A percentile compares a stretch with the other conserved stretches of the same genome.
Conservation (phyloP, 768 basidiomycete species). For the Rhodosporidiobolus odoratus region DNA sequence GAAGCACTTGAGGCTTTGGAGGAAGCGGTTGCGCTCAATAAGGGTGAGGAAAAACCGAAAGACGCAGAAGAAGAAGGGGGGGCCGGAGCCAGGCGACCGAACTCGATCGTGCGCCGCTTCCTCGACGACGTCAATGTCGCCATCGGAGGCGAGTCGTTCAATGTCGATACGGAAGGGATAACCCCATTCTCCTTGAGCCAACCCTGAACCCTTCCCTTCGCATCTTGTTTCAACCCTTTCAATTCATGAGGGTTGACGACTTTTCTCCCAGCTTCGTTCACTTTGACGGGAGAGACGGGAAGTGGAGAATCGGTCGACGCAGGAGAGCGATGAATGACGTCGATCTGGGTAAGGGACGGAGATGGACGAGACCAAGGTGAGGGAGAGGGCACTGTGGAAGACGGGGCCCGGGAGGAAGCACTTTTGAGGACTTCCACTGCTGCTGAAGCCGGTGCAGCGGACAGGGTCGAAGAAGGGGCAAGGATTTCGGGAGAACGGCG, state of each 20-base stretch:
- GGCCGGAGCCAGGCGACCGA: slow-evolving; percentile 11
- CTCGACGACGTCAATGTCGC: too few species aligned
- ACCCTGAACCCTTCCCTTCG: slow-evolving; percentile 11
- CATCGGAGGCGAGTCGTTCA: not conserved
- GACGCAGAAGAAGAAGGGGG: slow-evolving; percentile 8
- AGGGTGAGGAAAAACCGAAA: not conserved
- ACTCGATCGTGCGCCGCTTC: slow-evolving; percentile 8
- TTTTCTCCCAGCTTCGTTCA: slow-evolving; percentile 17
- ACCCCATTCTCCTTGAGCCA: slow-evolving; percentile 14
- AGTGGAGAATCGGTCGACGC: not conserved
- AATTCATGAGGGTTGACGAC: slow-evolving; percentile 24
- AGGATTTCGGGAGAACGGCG: too few species aligned
- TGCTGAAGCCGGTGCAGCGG: too few species aligned
- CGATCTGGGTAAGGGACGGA: not conserved
- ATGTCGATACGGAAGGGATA: not conserved
- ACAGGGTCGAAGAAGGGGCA: too few species aligned
- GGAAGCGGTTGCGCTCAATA: not conserved
- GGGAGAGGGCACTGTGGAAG: not conserved
- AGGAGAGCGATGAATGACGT: too few species aligned
- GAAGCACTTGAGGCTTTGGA: not conserved
- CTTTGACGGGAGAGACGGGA: not conserved
- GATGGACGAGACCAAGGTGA: not conserved
- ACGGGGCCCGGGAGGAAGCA: not conserved
- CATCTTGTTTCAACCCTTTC: slow-evolving; percentile 22
- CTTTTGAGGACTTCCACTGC: not conserved